phyloP scores from a whole-genome alignment of 73 alveolate genomes.

The Tetrahymena elliotti region DNA sequence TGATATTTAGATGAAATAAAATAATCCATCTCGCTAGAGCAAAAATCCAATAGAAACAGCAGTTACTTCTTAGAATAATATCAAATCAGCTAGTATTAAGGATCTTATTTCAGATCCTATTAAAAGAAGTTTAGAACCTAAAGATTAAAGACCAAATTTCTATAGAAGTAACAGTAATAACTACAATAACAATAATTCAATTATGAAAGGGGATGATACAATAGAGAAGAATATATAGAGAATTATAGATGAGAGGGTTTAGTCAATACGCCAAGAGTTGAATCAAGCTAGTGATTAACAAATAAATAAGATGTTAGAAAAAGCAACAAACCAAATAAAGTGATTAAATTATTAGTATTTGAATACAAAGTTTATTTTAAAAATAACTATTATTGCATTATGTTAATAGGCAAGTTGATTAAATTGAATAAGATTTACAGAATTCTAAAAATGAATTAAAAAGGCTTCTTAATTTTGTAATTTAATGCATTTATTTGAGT shows the following conservation, averaged over 20 bases:
- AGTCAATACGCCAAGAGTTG: neutral
- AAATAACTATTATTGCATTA: neutral
- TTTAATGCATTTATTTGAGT: neutral
- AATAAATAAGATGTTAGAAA: neutral
- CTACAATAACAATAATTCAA: neutral
- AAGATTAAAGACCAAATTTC: neutral
- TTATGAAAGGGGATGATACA: neutral
- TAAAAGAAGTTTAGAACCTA: neutral
- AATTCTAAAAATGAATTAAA: neutral
- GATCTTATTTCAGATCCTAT: neutral
- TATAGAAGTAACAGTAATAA: neutral
- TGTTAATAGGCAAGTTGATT: neutral
- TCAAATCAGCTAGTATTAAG: neutral
- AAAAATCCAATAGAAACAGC: neutral
- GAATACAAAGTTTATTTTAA: neutral
- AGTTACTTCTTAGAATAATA: neutral
- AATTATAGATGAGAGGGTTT: neutral
- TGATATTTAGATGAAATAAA: neutral
- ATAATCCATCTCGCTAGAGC: neutral
- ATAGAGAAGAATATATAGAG: neutral
- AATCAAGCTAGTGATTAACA: neutral
- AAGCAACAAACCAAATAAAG: neutral
- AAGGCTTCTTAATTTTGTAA: neutral
- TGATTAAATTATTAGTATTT: neutral
- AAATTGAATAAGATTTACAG: neutral